phyloP scores from a whole-genome alignment of 768 basidiomycete species.

The Galerina sulciceps region DNA sequence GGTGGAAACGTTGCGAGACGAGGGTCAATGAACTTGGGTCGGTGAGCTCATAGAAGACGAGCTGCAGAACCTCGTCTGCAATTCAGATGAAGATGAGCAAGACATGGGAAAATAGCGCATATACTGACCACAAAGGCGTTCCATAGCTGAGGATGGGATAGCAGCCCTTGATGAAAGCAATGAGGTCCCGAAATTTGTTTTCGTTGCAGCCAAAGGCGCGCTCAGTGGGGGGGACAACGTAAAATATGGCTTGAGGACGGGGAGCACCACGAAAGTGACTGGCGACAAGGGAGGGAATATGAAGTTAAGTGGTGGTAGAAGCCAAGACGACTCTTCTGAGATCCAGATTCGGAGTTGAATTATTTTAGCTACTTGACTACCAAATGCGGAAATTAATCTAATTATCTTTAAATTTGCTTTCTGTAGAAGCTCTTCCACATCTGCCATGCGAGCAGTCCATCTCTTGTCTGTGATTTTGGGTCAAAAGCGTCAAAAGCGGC shows the following conservation, averaged over 20 bases:
- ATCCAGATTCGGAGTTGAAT: conserved; percentile 47
- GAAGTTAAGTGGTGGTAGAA: conserved; percentile 30
- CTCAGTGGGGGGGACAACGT: conserved; percentile 4
- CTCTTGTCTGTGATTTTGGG: conserved; percentile 61
- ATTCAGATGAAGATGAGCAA: conserved; percentile 16
- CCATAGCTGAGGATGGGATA: conserved; percentile 41
- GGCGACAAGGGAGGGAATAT: conserved; percentile 22
- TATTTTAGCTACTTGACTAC: conserved; percentile 46
- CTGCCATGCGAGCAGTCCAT: conserved; percentile 81
- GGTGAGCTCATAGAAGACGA: conserved; percentile 73
- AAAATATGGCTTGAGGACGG: conserved; percentile 12
- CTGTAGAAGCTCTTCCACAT: conserved; percentile 53
- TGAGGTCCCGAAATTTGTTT: conserved; percentile 18
- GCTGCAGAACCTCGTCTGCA: conserved; percentile 68
- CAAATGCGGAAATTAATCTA: conserved; percentile 32
- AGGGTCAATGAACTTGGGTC: conserved; percentile 65
- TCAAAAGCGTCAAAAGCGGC: conserved; percentile 76
- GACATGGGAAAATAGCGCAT: conserved; percentile 14
- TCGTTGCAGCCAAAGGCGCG: not conserved
- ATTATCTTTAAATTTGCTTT: conserved; percentile 35
- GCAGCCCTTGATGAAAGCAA: conserved; percentile 10
- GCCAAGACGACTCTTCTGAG: conserved; percentile 27
- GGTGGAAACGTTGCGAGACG: conserved; percentile 59
- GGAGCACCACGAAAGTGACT: conserved; percentile 10
- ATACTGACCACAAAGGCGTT: conserved; percentile 69